These are phyloP conservation scores for Magnusiomyces starmeri DNA, from an alignment of 1,139 yeast species.

Conservation along the genomic window DNA sequence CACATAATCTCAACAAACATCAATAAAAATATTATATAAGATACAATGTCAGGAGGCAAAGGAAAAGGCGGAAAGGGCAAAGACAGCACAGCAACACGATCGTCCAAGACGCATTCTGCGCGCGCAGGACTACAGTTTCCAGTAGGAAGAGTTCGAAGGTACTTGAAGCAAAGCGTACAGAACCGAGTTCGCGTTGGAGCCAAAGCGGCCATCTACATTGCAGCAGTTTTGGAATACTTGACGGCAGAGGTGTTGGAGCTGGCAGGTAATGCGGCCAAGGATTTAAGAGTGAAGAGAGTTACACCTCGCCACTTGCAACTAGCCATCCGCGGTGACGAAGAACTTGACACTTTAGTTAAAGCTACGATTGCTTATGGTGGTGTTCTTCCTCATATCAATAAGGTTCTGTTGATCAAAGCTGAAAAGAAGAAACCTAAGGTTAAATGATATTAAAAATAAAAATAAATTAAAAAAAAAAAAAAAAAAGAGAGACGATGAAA, in stretches of 20 bases:
- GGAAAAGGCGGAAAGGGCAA: constrained; percentile 95
- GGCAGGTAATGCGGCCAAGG: constrained; percentile 99
- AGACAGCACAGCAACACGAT: constrained; percentile 50
- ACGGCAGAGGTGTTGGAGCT: constrained; percentile 97
- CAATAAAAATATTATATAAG: not conserved
- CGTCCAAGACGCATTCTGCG: constrained; percentile 76
- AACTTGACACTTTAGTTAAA: constrained; percentile 87
- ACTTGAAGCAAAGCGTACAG: constrained; percentile 84
- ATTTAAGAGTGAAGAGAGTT: constrained; percentile 95
- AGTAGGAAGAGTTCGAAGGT: constrained; percentile 97
- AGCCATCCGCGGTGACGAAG: constrained; percentile 99
- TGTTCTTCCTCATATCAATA: constrained; percentile 95
- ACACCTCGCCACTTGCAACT: constrained; percentile 98
- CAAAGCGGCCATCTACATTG: constrained; percentile 91
- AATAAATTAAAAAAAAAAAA: too few relatives aligned
- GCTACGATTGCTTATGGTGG: constrained; percentile 99
- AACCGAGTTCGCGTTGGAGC: constrained; percentile 95
- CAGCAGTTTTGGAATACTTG: constrained; percentile 94
- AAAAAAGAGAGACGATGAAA: too few relatives aligned
- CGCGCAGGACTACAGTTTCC: constrained; percentile 98
- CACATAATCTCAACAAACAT: not conserved
- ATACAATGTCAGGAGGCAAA: constrained; percentile 76
- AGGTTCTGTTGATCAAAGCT: constrained; percentile 80
- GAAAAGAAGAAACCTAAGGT: constrained; percentile 65
- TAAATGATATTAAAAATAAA: too few relatives aligned